Base-by-base conservation (phyloP, 495 filamentous ascomycete species). In the Aspergillus haitiensis region DNA sequence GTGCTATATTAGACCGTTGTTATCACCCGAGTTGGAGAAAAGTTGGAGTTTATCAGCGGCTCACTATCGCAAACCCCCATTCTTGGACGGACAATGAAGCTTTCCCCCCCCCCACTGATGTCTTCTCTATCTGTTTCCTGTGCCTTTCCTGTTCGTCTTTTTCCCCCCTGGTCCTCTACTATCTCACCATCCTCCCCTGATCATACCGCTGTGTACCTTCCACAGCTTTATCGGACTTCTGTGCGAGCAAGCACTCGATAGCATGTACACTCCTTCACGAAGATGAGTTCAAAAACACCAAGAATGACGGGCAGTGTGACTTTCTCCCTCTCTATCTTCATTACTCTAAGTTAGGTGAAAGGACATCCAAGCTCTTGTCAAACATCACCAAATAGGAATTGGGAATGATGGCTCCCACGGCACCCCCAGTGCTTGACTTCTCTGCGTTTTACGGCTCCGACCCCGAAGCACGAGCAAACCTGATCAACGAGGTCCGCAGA, bases 361-460 rank as follows among this genome's bases (percentile, higher is more conserved):
- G 21, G 21, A 27, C 21, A 27, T 27, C 3, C 21, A 27, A 27
- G 21, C 21, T 27, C 21, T 27, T 27, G 3, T 27, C 1, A 27
- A 1, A 27, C 21, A 27, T 27, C 21, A 3, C 21, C 1, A 27
- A 3, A 16, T n/a, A 50, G 39, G 13, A 18, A 31, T 18, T 52
- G 13, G 56, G n/a, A 36, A 74, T 27, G 1, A 27, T 74, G 66
- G 50, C 64, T 27, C 46, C 68, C 18, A 13, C 52, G 1, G 70
- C 70, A 27, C 70, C 72, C n/a, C 71, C 72, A 31, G 66, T 75
- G 39, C 64, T 75, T 40, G 69, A 75, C 35, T 73, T 75, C 56
- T 67, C 69, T n/a, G 53, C 71, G 52, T 72, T 73, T 55, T 75
- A 75, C 52, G 67, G 65, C 18, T 18, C 52, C 10, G 67, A 73